Percentiles rank a stretch among this genome's conserved stretches.
Evolutionary conservation across 2,329 filamentous ascomycete species (phyloP).

Genomic region (Nakataea oryzae): DNA sequence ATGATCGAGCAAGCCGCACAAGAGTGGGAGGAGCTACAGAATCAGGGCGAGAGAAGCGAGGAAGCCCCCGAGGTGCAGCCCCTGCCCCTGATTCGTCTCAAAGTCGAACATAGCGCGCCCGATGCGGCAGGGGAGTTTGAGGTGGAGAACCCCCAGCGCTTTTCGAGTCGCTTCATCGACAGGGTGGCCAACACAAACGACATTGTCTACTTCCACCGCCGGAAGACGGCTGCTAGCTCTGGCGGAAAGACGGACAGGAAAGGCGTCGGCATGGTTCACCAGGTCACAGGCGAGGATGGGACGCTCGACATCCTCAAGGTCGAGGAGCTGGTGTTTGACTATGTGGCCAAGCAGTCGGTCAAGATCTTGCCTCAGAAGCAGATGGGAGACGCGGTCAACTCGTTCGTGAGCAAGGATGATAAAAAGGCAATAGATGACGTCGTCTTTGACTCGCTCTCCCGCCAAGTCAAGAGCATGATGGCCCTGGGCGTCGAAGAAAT

Average conservation of each 20-base stretch:
- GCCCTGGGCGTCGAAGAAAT: conserved; percentile 57
- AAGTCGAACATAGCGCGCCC: conserved; percentile 80
- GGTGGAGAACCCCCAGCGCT: conserved; percentile 89
- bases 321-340: conserved; percentile 79
- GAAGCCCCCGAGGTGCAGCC: conserved; percentile 53
- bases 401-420: conserved; percentile 93
- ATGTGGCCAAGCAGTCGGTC: conserved; percentile 74
- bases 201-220: conserved; percentile 85
- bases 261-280: conserved; percentile 48
- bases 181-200: conserved; percentile 91
- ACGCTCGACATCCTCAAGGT: conserved; percentile 72
- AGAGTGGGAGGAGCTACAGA: conserved; percentile 71
- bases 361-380: conserved; percentile 88
- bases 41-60: conserved; percentile 19
- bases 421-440: conserved; percentile 83
- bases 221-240: conserved; percentile 50
- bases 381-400: conserved; percentile 84
- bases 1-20: conserved; percentile 77
- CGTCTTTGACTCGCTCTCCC: conserved; percentile 59
- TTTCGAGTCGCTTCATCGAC: conserved; percentile 85
- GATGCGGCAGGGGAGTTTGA: conserved; percentile 76
- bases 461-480: conserved; percentile 61
- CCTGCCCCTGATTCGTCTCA: conserved; percentile 75
- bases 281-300: conserved; percentile 52
- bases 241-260: conserved; percentile 19